Base-by-base conservation (phyloP, 352 stramenopile species). In the Paralagenidium karlingii region DNA sequence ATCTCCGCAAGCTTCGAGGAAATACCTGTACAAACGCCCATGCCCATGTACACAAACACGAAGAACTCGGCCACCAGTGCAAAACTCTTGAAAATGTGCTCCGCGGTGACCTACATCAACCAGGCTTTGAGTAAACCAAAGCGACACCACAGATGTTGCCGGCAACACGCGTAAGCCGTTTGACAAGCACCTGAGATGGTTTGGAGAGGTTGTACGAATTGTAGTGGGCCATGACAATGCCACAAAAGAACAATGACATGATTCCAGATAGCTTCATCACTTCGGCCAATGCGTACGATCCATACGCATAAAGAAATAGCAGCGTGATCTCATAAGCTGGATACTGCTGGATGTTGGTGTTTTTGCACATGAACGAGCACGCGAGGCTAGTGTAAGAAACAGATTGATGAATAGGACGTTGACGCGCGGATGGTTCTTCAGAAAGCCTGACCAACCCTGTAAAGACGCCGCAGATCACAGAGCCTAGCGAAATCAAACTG, bases 171-270 rank as follows among this genome's bases (percentile, higher is more conserved):
- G n/a, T n/a, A n/a, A n/a, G n/a, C n/a, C n/a, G 68, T 49, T 60
- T 70, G 52, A 84, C n/a, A 77, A 4, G 70, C 63, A 11, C 58
- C 56, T 0, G 65, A 61, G 40, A 62, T 81, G 30, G 58, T 49
- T 21, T 58, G 8, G 65, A 78, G 34, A 84, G 68, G 39, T 61
- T 84, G 51, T 79, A 66, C 51, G 78, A 58, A 53, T 84, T 67
- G 40, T 84, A 84, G 41, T 85, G 70, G 3, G 63, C 53, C 21
- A 85, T 82, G 26, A 83, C 73, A 0, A 77, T 66, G 9, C 71
- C 86, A 27, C 77, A 91, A 49, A 97, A 96, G 36, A 97, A 85
- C 16, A 97, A 90, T 0, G 75, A 71, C 13, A 97, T 58, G 16
- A 96, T 89, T 18, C 91, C 88, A 37, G 70, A 89, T 10, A 92